phyloP scores from a whole-genome alignment of 192 early-diverging fungal genomes.

The Jimgerdemannia lactiflua region DNA sequence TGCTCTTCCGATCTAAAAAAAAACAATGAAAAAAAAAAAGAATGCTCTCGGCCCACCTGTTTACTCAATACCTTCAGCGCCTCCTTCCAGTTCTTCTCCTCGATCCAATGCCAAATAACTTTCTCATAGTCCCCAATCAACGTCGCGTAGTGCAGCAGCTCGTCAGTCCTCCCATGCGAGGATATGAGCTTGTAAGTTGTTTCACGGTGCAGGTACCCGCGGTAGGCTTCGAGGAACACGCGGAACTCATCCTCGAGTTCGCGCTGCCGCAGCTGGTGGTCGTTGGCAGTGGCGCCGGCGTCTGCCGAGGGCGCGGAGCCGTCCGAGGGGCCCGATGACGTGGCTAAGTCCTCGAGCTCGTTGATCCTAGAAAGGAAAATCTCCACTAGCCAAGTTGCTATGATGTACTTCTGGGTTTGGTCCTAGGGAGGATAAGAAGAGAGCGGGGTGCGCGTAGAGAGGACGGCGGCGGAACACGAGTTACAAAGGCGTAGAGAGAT shows the following conservation, averaged over 20 bases:
- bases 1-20: no score
- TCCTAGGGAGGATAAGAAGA: conserved; percentile 43
- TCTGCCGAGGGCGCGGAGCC: conserved; percentile 10
- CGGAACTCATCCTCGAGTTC: conserved; percentile 69
- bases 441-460: background rate
- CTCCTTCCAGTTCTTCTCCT: conserved; percentile 67
- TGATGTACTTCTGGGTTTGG: conserved; percentile 72
- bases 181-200: conserved; percentile 82
- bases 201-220: conserved; percentile 55
- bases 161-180: conserved; percentile 82
- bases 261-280: conserved; percentile 56
- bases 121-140: conserved; percentile 85
- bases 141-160: conserved; percentile 80
- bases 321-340: conserved; percentile 25
- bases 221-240: conserved; percentile 67
- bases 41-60: conserved; percentile 46
- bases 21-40: no score
- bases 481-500: background rate
- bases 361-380: conserved; percentile 81
- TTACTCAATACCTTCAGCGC: conserved; percentile 78
- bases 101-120: conserved; percentile 82
- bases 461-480: background rate
- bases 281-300: conserved; percentile 40
- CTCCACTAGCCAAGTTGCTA: conserved; percentile 89
- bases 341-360: conserved; percentile 50